Evolutionary conservation across 2,329 filamentous ascomycete genomes (phyloP).

Genomic region (Colletotrichum sp.): DNA sequence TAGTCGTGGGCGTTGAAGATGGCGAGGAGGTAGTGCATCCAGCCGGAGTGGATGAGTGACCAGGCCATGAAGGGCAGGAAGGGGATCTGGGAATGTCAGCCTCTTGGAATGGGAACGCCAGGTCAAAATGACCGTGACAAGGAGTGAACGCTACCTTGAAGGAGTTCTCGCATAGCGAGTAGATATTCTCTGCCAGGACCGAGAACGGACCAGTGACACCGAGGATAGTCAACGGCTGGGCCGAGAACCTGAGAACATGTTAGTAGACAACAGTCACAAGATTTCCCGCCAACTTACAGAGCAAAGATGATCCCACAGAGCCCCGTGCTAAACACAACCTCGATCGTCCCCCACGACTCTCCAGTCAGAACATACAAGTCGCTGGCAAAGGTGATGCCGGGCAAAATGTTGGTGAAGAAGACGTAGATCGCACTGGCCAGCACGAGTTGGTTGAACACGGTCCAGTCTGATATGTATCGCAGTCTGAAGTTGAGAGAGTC

Average conservation of each 20-base stretch:
- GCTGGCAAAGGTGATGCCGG: constrained; percentile 71
- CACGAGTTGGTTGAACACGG: constrained; percentile 66
- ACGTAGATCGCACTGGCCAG: constrained; percentile 69
- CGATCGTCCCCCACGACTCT: constrained; percentile 68
- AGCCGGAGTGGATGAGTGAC: constrained; percentile 68
- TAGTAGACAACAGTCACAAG: background rate
- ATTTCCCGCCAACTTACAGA: constrained; percentile 44
- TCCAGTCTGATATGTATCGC: constrained; percentile 60
- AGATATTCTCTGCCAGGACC: constrained; percentile 71
- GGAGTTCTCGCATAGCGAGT: constrained; percentile 57
- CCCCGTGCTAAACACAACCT: constrained; percentile 70
- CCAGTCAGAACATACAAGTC: constrained; percentile 68
- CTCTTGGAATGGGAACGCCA: background rate
- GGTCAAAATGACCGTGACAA: background rate
- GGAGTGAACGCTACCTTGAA: constrained; percentile 51
- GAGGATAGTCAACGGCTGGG: constrained; percentile 69
- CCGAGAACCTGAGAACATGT: constrained; percentile 45
- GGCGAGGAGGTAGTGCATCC: constrained; percentile 69
- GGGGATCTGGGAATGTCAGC: constrained; percentile 44
- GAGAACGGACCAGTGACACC: constrained; percentile 71
- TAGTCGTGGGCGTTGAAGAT: constrained; percentile 73
- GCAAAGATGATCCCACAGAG: constrained; percentile 68
- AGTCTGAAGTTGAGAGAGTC: constrained; percentile 50
- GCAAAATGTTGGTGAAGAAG: constrained; percentile 71
- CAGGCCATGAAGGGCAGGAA: constrained; percentile 74